A percentile compares a stretch with the other conserved stretches of the same genome.
Conservation (phyloP, 148 eudicot genomes). For the Amaranthus palmeri region DNA sequence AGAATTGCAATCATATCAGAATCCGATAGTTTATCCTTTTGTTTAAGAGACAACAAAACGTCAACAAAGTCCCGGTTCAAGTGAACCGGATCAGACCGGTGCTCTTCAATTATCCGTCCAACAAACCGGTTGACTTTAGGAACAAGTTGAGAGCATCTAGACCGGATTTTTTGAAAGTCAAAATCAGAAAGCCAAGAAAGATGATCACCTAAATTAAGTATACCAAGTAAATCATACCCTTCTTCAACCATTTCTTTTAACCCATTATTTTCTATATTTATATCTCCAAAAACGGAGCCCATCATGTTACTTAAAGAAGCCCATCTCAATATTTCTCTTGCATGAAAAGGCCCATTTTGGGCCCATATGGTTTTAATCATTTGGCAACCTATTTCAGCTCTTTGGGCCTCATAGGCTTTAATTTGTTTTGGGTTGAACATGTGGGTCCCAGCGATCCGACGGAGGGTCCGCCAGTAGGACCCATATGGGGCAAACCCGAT, state of each 20-base stretch:
- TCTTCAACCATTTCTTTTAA: slow-evolving; percentile 56
- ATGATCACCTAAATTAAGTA: slow-evolving; percentile 66
- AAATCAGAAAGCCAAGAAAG: slow-evolving; percentile 50
- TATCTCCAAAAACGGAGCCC: slow-evolving; percentile 53
- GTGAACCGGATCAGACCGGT: slow-evolving; percentile 26
- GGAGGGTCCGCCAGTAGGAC: slow-evolving; percentile 65
- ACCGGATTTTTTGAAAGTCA: slow-evolving; percentile 57
- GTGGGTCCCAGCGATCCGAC: slow-evolving; percentile 59
- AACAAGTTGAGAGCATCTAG: slow-evolving; percentile 55
- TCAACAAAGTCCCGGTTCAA: slow-evolving; percentile 57
- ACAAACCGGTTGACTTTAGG: slow-evolving; percentile 70
- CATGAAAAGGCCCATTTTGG: slow-evolving; percentile 24
- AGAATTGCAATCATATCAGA: slow-evolving; percentile 71
- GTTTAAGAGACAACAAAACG: slow-evolving; percentile 59
- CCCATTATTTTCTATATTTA: slow-evolving; percentile 29
- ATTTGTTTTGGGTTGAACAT: slow-evolving; percentile 77
- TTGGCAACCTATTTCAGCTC: slow-evolving; percentile 37
- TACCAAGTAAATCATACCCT: slow-evolving; percentile 72
- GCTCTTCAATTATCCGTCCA: slow-evolving; percentile 44
- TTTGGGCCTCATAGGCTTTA: slow-evolving; percentile 37
- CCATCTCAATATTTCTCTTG: slow-evolving; percentile 37
- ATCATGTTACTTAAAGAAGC: slow-evolving; percentile 76
- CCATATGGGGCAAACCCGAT: slow-evolving; percentile 91
- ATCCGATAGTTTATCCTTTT: slow-evolving; percentile 44
- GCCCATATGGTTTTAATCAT: slow-evolving; percentile 31